Conservation (phyloP, 306 rosid genomes). For the Ammopiptanthus mongolicus region DNA sequence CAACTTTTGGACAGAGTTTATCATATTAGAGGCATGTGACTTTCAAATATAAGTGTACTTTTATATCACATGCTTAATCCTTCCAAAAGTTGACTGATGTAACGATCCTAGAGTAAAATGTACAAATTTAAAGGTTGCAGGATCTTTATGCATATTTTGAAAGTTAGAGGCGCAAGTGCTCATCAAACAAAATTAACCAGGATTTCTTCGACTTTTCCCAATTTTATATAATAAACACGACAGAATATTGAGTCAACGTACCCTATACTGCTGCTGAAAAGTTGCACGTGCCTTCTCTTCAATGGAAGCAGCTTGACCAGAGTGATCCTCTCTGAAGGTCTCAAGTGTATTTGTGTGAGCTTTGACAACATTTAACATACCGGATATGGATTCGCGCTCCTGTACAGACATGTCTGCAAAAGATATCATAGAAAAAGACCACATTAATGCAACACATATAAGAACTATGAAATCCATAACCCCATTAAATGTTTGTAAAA, state of each 20-base stretch:
- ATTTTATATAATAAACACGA: background rate
- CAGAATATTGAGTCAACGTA: slow-evolving; percentile 14
- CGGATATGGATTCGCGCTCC: slow-evolving; percentile 42
- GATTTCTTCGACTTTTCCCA: background rate
- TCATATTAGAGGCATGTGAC: background rate
- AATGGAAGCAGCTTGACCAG: slow-evolving; percentile 42
- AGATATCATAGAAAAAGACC: background rate
- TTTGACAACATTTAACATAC: slow-evolving; percentile 39
- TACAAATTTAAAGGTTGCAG: background rate
- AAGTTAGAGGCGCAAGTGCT: background rate
- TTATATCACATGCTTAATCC: background rate
- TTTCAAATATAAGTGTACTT: background rate
- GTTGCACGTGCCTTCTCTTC: slow-evolving; percentile 51
- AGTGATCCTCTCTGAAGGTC: slow-evolving; percentile 48
- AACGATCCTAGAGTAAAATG: background rate
- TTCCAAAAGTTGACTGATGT: background rate
- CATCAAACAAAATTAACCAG: background rate
- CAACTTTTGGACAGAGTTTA: background rate
- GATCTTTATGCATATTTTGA: background rate
- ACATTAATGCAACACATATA: background rate
- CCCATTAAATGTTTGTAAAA: background rate
- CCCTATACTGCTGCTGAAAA: slow-evolving; percentile 47
- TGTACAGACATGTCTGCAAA: slow-evolving; percentile 39
- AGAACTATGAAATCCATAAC: background rate
- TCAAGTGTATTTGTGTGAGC: slow-evolving; percentile 47